Conservation (phyloP, 2,329 filamentous ascomycete genomes). For the Sporothrix protearum region DNA sequence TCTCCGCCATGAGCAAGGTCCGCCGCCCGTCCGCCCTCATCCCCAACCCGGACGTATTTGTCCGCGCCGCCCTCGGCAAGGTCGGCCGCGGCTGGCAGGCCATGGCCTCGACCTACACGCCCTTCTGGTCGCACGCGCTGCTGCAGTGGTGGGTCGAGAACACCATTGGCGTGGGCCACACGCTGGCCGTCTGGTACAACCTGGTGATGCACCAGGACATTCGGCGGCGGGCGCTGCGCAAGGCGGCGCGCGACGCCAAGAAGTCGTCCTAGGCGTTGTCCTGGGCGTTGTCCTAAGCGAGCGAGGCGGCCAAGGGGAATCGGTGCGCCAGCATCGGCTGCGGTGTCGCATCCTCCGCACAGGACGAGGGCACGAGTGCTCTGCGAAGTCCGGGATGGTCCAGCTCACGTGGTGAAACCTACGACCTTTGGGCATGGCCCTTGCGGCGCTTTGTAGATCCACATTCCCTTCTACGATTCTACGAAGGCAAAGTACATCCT, state of each 20-base stretch:
- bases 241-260: conserved; percentile 78
- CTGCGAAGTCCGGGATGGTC: no score
- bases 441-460: background rate
- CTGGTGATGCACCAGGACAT: conserved; percentile 77
- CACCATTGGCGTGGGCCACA: conserved; percentile 50
- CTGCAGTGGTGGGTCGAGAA: conserved; percentile 79
- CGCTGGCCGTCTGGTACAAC: conserved; percentile 49
- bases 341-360: background rate
- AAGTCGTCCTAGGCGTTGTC: conserved; percentile 45
- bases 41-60: conserved; percentile 78
- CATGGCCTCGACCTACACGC: conserved; percentile 80
- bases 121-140: conserved; percentile 86
- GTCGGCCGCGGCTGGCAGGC: conserved; percentile 79
- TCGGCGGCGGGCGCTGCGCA: conserved; percentile 74
- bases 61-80: conserved; percentile 72
- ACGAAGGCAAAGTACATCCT: background rate
- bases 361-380: background rate
- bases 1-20: conserved; percentile 96
- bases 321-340: background rate
- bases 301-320: background rate
- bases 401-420: background rate
- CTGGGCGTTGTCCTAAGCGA: no score
- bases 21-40: conserved; percentile 72
- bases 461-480: no score
- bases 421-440: background rate